Evolutionary conservation across 1,284 basidiomycete species (phyloP).

Genomic region (Schizopora paradoxa): DNA sequence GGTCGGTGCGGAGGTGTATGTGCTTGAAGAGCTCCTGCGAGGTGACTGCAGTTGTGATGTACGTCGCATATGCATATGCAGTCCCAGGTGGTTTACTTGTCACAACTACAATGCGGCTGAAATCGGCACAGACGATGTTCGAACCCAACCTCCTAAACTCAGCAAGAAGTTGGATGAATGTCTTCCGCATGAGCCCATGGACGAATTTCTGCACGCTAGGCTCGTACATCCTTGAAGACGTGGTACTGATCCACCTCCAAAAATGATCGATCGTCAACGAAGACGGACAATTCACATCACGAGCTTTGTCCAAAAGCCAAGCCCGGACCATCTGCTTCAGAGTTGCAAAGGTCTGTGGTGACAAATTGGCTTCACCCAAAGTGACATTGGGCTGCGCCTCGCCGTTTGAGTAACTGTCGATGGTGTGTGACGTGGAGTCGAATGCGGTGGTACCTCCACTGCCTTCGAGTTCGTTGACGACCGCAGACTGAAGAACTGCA

Average conservation of each 20-base stretch:
- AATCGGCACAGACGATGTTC: constrained; percentile 92
- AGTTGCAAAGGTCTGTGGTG: constrained; percentile 82
- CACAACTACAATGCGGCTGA: constrained; percentile 84
- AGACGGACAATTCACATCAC: constrained; percentile 57
- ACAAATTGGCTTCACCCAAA: constrained; percentile 90
- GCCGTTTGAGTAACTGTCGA: constrained; percentile 86
- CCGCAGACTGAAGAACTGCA: constrained; percentile 88
- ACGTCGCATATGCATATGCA: constrained; percentile 92
- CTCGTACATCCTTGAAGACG: constrained; percentile 85
- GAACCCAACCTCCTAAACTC: constrained; percentile 97
- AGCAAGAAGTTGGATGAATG: constrained; percentile 92
- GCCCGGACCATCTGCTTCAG: constrained; percentile 86
- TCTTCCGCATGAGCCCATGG: constrained; percentile 96
- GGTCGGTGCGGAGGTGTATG: constrained; percentile 80
- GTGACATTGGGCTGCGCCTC: constrained; percentile 73
- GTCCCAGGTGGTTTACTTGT: constrained; percentile 96
- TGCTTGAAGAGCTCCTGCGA: constrained; percentile 96
- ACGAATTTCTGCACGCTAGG: constrained; percentile 92
- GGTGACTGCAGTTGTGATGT: constrained; percentile 90
- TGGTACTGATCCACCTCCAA: constrained; percentile 95
- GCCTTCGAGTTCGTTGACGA: constrained; percentile 96
- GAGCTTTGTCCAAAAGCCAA: constrained; percentile 90
- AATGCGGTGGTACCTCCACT: constrained; percentile 90
- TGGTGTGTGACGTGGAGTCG: constrained; percentile 85
- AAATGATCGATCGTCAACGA: constrained; percentile 83